Percentiles rank a stretch among this genome's conserved stretches.
phyloP scores from a whole-genome alignment of 805 yeast genomes.

The Candida namnaoensis region DNA sequence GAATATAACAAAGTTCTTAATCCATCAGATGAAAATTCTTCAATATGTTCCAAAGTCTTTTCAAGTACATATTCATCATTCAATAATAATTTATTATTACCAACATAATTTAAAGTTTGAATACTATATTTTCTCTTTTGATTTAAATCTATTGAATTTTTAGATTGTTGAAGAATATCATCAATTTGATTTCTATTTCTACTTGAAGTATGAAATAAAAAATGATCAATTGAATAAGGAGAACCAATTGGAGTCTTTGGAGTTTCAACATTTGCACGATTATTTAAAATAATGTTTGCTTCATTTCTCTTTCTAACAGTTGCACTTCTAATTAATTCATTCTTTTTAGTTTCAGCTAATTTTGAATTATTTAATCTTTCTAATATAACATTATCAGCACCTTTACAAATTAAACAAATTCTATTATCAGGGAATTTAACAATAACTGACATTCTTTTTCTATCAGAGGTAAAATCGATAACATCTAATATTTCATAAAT shows the following conservation, averaged over 20 bases:
- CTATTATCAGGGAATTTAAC: constrained; percentile 69
- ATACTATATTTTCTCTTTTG: constrained; percentile 46
- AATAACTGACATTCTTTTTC: constrained; percentile 90
- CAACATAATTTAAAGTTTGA: constrained; percentile 25
- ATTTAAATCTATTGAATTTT: constrained; percentile 50
- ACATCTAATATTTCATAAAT: constrained; percentile 68
- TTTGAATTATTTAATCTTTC: constrained; percentile 57
- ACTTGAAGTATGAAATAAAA: constrained; percentile 29
- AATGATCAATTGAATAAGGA: constrained; percentile 40
- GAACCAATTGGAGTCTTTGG: constrained; percentile 22
- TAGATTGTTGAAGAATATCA: constrained; percentile 41
- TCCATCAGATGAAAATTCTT: constrained; percentile 93
- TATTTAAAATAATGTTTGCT: constrained; percentile 63
- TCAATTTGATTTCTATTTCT: constrained; percentile 44
- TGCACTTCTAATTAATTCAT: constrained; percentile 51
- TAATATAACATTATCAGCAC: constrained; percentile 87
- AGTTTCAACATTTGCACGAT: constrained; percentile 37
- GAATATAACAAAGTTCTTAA: constrained; percentile 82
- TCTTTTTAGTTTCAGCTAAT: constrained; percentile 53
- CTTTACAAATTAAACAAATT: constrained; percentile 79
- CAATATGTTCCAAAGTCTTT: constrained; percentile 81
- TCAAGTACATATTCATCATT: constrained; percentile 77
- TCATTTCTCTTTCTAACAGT: constrained; percentile 64
- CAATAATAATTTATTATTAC: constrained; percentile 46
- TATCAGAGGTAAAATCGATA: constrained; percentile 77